Evolutionary conservation across 768 basidiomycete species (phyloP), one percentile per base, ranked within the genome.

Genomic region (Lyophyllum shimeji): DNA sequence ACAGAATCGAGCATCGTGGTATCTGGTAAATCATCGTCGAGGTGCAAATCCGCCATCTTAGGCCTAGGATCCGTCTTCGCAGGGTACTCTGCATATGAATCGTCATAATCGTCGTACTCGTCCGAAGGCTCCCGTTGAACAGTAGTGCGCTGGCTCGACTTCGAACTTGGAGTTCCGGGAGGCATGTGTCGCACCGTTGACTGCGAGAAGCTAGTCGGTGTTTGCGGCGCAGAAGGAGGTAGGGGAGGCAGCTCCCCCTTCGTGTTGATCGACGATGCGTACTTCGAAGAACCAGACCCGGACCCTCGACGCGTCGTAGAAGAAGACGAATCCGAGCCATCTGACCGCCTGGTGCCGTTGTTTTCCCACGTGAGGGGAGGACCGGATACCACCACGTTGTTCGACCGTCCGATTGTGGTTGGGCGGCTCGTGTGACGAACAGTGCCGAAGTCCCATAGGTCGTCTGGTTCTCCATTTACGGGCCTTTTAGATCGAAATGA

Each of bases 401-500:
- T 82, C 42, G 84, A 70, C 50, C 86, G 81, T n/a, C 90, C 90
- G 45, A 92, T 78, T 15, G 91, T 91, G 18, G 73, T 76, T 55
- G 74, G 68, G 61, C 80, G 74, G 44, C 79, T 73, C 42, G 82
- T 83, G 64, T 94, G 87, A 54, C 92, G 89, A 45, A 98, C 89
- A 7, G 96, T 98, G 13, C 96, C 96, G 72, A 98, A 97, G 69
- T 98, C 96, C 96, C 96, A 98, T 31, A 98, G 74, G 60, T 95
- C 93, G 50, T 92, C 91, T 2, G 81, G 78, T 61, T 90, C 88
- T 34, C 78, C 80, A 52, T 76, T 76, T 12, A 74, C 69, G 47
- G 78, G 76, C 46, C 86, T 89, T 57, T n/a, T 9, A n/a, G 51
- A 61, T 50, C 45, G 27, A 34, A 47, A 25, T 46, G 55, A 33